Base-by-base conservation (phyloP, 2,329 filamentous ascomycete genomes). In the Penicillium expansum region DNA sequence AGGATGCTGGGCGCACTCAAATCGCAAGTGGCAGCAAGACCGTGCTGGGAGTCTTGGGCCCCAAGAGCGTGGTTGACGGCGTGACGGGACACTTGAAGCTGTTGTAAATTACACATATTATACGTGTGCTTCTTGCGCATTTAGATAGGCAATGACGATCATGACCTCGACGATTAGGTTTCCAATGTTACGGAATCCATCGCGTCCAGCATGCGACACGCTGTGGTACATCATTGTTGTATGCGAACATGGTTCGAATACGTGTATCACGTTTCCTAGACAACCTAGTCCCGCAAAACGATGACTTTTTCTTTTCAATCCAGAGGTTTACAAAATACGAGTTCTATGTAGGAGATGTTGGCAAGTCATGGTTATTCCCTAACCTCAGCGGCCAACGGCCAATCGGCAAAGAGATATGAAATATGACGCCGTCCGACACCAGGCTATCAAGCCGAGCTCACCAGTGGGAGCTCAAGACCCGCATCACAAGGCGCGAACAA, bases 1-100 rank as follows among this genome's bases (percentile, higher is more conserved):
- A 90, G 69, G 94, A 99, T 76, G 94, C 94, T n/a, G 94, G 94
- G 14, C 85, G 94, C 60, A 99, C 94, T 44, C 94, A 99, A 83
- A 97, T 99, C 74, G 92, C 92, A 51, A 87, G 89, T 42, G 93
- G 94, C 18, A 97, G 92, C 74, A 83, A 91, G 73, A 99, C 94
- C 0, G 94, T 99, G 41, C 79, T 99, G 50, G 94, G 94, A 0
- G 86, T 93, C 33, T 77, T 85, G 57, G 93, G 88, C 27, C 93
- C 93, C 0, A 92, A 89, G 80, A 92, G 90, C 67, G 79, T 92
- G 55, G 87, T 99, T 48, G 91, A 99, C 73, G 79, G 88, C 74
- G 86, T 99, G 60, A 96, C 92, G 5, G 91, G 91, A 1, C 81
- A 87, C 58, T 77, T 97, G 76, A 96, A 94, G 82, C 75, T 97